Base-by-base conservation (phyloP, 2,329 filamentous ascomycete genomes). In the Epicoccum sorghinum region DNA sequence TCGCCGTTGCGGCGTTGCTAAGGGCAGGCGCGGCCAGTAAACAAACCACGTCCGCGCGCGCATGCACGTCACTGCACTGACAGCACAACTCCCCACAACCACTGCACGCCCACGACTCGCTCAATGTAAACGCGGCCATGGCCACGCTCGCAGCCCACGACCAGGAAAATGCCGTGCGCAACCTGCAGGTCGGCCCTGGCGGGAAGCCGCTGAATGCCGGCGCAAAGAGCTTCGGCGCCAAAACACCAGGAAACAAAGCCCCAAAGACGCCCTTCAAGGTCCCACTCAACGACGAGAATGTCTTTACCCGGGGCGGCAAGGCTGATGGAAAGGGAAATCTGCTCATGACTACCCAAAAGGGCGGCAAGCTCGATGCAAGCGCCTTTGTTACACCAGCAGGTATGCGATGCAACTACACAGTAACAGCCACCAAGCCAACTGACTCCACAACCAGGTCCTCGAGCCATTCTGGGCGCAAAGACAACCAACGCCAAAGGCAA, bases 401-500 rank as follows among this genome's bases (percentile, higher is more conserved):
- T 96, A 55, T 39, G 51, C n/a, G 40, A 10, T 45, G 24, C 32
- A 29, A 12, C 8, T 5, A 45, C 29, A 18, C 24, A 38, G 25
- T 12, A n/a, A 42, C 35, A 29, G 39, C 48, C 38, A 29, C 32
- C 18, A 32, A 10, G 45, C 52, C 52, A 30, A 61, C 57, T 27
- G 32, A 33, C 32, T 33, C 32, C 27, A 42, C 45, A 47, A 43
- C 43, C 57, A 88, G 86, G 82, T 51, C 83, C 87, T 45, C 86
- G 93, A 67, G 92, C 93, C 33, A 90, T 91, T 10, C 79, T 99
- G 42, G 93, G 93, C 30, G 89, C 91, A 81, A 99, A 99, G 77
- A 98, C 93, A 1, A 98, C 95, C 47, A 99, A 99, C 75, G 91
- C 90, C 48, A 98, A 96, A 79, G 84, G 88, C 55, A 85, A 81